These are phyloP conservation scores for Plasmopara halstedii DNA, from an alignment of 352 stramenopile species.

Conservation along the genomic window DNA sequence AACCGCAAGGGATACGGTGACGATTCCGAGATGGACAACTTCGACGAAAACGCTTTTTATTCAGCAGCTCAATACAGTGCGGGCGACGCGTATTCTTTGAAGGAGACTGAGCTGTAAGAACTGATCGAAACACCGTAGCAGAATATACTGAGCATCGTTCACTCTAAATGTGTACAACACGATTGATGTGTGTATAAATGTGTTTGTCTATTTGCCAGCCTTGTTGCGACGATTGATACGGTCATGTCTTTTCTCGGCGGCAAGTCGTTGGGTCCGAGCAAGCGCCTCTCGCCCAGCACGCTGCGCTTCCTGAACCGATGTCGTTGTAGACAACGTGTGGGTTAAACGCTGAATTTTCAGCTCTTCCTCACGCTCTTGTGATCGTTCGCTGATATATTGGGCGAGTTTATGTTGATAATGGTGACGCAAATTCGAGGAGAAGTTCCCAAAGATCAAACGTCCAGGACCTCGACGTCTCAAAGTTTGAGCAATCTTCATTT, in stretches of 20 bases:
- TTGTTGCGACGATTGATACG: slow-evolving; percentile 69
- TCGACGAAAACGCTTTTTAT: slow-evolving; percentile 53
- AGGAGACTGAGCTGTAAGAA: slow-evolving; percentile 69
- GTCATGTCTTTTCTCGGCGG: slow-evolving; percentile 72
- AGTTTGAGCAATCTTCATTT: slow-evolving; percentile 9
- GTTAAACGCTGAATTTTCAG: slow-evolving; percentile 53
- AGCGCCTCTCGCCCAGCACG: slow-evolving; percentile 59
- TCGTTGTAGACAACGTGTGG: slow-evolving; percentile 14
- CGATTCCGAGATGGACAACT: slow-evolving; percentile 59
- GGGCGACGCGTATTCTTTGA: slow-evolving; percentile 26
- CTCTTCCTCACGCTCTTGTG: slow-evolving; percentile 56
- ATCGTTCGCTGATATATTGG: slow-evolving; percentile 65
- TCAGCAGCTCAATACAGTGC: slow-evolving; percentile 30
- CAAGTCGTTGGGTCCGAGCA: slow-evolving; percentile 50
- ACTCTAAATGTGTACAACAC: background rate
- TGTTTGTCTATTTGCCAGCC: slow-evolving; percentile 19
- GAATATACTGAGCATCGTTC: background rate
- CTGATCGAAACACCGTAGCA: background rate
- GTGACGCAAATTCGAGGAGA: slow-evolving; percentile 46
- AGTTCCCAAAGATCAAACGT: slow-evolving; percentile 67
- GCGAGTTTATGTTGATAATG: slow-evolving; percentile 75
- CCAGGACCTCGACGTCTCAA: slow-evolving; percentile 40
- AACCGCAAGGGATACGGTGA: slow-evolving; percentile 77
- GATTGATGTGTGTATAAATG: no score
- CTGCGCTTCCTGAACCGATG: slow-evolving; percentile 38